phyloP scores from a whole-genome alignment of 257 asterid genomes.

The Primulina tabacum region DNA sequence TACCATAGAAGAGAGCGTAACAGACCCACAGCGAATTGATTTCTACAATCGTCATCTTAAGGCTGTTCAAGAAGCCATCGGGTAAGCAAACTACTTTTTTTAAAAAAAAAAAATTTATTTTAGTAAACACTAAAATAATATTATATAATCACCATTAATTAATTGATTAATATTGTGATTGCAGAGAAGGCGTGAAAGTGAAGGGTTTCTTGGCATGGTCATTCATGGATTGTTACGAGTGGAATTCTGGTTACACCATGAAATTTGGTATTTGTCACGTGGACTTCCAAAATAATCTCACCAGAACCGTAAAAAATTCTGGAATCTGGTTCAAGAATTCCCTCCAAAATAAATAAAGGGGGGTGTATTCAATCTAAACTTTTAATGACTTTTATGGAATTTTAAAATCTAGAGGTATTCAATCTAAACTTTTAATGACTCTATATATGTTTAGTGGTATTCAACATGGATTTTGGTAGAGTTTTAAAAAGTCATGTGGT shows the following conservation, averaged over 20 bases:
- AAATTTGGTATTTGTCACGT: slow-evolving; percentile 3
- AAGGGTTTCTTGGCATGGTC: slow-evolving; percentile 12
- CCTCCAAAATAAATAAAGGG: neutral
- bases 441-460: no score
- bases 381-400: no score
- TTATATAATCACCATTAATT: no score
- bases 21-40: slow-evolving; percentile 10
- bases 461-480: no score
- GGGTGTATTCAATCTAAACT: no score
- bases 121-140: no score
- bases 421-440: no score
- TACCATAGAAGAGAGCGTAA: neutral
- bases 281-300: neutral
- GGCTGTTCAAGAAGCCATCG: slow-evolving; percentile 2
- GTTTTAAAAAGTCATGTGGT: no score
- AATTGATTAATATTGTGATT: neutral
- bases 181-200: neutral
- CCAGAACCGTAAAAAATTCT: neutral
- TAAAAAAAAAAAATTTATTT: no score
- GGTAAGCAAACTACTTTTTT: neutral
- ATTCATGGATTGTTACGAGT: neutral
- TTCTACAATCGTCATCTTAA: slow-evolving; percentile 9
- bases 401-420: no score
- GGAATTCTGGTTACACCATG: neutral
- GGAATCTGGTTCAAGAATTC: neutral